Evolutionary conservation across 257 asterid species (phyloP), one percentile per base, ranked within the genome.

Genomic region (Striga asiatica): DNA sequence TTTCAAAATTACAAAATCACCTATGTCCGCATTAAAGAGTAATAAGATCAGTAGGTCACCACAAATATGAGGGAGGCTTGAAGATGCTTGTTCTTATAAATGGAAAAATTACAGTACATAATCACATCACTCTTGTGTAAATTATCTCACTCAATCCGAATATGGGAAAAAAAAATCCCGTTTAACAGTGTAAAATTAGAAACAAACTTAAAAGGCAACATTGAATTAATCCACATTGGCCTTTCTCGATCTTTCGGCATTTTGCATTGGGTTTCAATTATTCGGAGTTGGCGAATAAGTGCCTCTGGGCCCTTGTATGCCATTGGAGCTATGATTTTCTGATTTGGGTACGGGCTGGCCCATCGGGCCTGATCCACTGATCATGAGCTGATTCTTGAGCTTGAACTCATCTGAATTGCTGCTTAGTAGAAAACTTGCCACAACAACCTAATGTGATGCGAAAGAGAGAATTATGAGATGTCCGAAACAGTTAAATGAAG

Each of bases 341-440:
- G 31, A 34, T 22, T 67, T 71, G 14, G 77, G 45, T 48, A 78
- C 65, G 12, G 8, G 48, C 22, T 6, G 6, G 8, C 48, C 48
- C 5, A 41, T 16, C 17, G 48, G 48, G 11, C 48, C 48, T 18
- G 48, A 6, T 41, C 21, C 23, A 41, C 18, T 49, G 29, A 59
- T 13, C 16, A 58, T 49, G 41, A 71, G 65, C 56, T 63, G 89
- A 84, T 81, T 83, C 80, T 78, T 82, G 1, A 81, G 89, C 62
- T 77, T 87, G 37, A 67, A 17, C 66, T 87, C 94, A 1, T 52
- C 67, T 52, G 71, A 48, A 52, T n/a, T n/a, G n/a, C 75, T 72
- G 62, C 89, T 69, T 18, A 86, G 78, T 23, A 81, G 86, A 66
- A 83, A 87, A 73, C 96, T 87, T 37, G 85, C 96, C 11, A 83